A percentile compares a stretch with the other conserved stretches of the same genome.
Evolutionary conservation across 805 yeast genomes (phyloP).

Genomic region (Maudiozyma bulderi): DNA sequence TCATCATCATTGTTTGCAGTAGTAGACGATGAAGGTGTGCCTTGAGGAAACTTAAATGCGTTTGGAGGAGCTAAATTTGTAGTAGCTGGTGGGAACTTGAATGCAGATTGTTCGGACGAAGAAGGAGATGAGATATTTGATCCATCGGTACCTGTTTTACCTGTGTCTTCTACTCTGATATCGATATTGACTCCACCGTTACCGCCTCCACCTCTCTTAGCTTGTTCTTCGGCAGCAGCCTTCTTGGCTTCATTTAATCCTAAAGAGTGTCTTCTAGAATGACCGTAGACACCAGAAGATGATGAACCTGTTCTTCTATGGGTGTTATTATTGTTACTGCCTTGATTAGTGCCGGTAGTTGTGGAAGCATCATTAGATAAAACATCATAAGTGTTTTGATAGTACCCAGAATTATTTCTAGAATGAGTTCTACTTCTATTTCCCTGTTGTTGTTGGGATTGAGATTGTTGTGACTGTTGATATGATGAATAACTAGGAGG

Average conservation of each 20-base stretch:
- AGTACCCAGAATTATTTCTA: constrained; percentile 28
- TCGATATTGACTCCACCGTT: constrained; percentile 6
- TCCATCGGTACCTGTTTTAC: background rate
- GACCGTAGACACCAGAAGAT: constrained; percentile 49
- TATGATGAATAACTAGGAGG: constrained; percentile 22
- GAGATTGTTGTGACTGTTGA: constrained; percentile 5
- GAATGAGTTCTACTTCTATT: constrained; percentile 30
- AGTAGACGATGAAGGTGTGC: constrained; percentile 23
- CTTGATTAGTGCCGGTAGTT: constrained; percentile 4
- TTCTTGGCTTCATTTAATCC: constrained; percentile 88
- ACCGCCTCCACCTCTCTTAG: constrained; percentile 41
- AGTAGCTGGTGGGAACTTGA: constrained; percentile 24
- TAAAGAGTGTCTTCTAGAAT: constrained; percentile 81
- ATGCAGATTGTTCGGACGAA: constrained; percentile 11
- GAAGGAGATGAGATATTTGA: background rate
- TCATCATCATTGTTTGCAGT: constrained; percentile 19
- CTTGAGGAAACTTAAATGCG: constrained; percentile 54
- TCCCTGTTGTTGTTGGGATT: constrained; percentile 4
- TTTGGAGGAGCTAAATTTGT: constrained; percentile 35
- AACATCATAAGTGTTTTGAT: constrained; percentile 11
- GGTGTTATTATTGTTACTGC: constrained; percentile 7
- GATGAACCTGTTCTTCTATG: constrained; percentile 40
- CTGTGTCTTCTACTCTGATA: constrained; percentile 13
- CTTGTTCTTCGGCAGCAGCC: constrained; percentile 90
- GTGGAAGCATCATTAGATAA: background rate